Percentiles rank a stretch among this genome's conserved stretches.
Evolutionary conservation across 345 rosid species (phyloP).

Genomic region (Eucalyptus shirleyi): DNA sequence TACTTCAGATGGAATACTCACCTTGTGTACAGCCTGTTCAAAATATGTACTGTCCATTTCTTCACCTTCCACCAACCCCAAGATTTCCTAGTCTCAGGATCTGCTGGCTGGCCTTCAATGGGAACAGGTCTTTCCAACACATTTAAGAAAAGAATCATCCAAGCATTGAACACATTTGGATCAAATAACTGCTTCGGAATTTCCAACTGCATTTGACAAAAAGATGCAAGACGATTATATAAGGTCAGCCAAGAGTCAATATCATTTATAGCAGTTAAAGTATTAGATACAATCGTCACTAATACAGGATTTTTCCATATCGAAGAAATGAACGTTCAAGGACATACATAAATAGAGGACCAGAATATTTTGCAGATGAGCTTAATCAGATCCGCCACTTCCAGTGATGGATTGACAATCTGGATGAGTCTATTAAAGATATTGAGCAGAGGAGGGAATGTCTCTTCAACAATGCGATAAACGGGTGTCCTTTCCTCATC

Average conservation of each 20-base stretch:
- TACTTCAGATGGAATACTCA: conserved; percentile 6
- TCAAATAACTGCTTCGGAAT: conserved; percentile 81
- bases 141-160: conserved; percentile 92
- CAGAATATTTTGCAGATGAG: conserved; percentile 97
- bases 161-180: conserved; percentile 70
- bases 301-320: not conserved
- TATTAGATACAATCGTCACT: not conserved
- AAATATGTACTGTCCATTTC: conserved; percentile 96
- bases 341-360: conserved; percentile 95
- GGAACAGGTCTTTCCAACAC: conserved; percentile 91
- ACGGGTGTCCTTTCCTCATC: conserved; percentile 95
- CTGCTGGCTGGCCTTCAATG: conserved; percentile 86
- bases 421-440: conserved; percentile 80
- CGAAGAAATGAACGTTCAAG: not conserved
- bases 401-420: conserved; percentile 69
- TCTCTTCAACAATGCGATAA: conserved; percentile 72
- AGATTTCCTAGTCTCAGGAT: conserved; percentile 82
- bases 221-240: not conserved
- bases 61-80: conserved; percentile 99
- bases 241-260: not conserved
- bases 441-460: conserved; percentile 69
- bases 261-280: not conserved
- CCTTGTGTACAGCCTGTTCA: conserved; percentile 92
- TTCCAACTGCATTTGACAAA: conserved; percentile 54
- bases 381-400: conserved; percentile 88